Conservation (phyloP, 2,329 filamentous ascomycete species). For the Cladosporium sp. region DNA sequence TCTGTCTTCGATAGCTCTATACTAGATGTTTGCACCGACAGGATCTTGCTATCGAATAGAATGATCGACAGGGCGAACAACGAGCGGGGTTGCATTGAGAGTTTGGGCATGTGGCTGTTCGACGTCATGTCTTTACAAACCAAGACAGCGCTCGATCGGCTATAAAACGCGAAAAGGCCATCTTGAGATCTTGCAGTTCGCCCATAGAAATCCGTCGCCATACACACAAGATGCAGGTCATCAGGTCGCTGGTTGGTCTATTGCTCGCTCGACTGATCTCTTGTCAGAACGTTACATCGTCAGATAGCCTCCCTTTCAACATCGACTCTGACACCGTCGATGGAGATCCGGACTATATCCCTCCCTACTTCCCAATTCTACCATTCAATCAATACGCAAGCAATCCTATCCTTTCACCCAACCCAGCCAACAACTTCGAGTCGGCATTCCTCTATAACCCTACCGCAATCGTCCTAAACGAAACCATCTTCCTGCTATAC, state of each 20-base stretch:
- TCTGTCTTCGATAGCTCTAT: no score
- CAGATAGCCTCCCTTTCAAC: slow-evolving; percentile 1
- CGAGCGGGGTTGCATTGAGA: slow-evolving; percentile 3
- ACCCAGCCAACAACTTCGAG: slow-evolving; percentile 24
- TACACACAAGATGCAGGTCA: neutral
- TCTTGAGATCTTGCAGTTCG: no score
- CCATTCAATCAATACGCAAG: slow-evolving; percentile 25
- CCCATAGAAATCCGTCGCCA: no score
- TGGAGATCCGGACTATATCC: slow-evolving; percentile 24
- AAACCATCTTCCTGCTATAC: slow-evolving; percentile 34
- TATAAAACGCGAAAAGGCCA: no score
- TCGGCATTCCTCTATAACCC: slow-evolving; percentile 30
- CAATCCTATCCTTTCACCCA: slow-evolving; percentile 24
- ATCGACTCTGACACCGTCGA: slow-evolving; percentile 19
- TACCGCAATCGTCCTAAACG: slow-evolving; percentile 28
- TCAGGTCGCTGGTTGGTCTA: neutral
- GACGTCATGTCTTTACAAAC: neutral
- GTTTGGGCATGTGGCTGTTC: slow-evolving; percentile 7
- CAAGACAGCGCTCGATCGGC: no score
- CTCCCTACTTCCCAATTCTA: slow-evolving; percentile 27
- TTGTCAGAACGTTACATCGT: slow-evolving; percentile 5
- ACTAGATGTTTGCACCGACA: no score
- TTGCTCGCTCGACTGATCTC: neutral
- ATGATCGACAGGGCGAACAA: slow-evolving; percentile 1
- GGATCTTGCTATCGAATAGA: no score